Evolutionary conservation across 2,329 filamentous ascomycete species (phyloP).

Genomic region (Byssoonygena ceratinophila): DNA sequence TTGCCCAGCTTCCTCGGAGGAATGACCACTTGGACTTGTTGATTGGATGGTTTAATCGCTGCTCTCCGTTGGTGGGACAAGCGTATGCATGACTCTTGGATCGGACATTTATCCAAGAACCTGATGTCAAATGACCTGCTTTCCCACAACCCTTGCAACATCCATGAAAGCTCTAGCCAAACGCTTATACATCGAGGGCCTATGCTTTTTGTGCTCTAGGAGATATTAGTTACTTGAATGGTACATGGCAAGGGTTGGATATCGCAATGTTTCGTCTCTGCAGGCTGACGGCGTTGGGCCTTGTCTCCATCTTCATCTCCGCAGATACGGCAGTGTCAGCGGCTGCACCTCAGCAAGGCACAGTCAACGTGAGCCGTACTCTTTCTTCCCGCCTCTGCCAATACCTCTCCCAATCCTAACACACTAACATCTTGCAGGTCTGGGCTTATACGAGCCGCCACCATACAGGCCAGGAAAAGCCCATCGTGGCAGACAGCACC

Average conservation of each 20-base stretch:
- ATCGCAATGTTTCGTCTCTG: background rate
- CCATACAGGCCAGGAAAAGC: background rate
- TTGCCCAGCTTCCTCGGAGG: no score
- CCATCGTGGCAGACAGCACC: background rate
- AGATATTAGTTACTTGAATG: background rate
- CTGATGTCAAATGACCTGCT: background rate
- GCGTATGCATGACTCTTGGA: background rate
- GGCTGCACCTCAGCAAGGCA: background rate
- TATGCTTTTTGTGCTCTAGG: background rate
- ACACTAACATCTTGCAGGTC: background rate
- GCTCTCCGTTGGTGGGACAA: background rate
- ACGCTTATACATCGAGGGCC: background rate
- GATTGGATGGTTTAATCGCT: background rate
- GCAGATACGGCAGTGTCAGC: background rate
- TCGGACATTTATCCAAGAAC: background rate
- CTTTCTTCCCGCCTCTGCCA: background rate
- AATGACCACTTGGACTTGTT: background rate
- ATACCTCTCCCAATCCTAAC: background rate
- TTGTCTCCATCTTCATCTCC: background rate
- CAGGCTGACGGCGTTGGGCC: background rate
- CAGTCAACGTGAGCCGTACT: background rate
- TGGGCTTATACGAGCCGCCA: slow-evolving; percentile 2
- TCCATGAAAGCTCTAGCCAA: background rate
- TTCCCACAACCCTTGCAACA: background rate
- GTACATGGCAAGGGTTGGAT: background rate